phyloP scores from a whole-genome alignment of 768 basidiomycete species.

The Suillus sp. region DNA sequence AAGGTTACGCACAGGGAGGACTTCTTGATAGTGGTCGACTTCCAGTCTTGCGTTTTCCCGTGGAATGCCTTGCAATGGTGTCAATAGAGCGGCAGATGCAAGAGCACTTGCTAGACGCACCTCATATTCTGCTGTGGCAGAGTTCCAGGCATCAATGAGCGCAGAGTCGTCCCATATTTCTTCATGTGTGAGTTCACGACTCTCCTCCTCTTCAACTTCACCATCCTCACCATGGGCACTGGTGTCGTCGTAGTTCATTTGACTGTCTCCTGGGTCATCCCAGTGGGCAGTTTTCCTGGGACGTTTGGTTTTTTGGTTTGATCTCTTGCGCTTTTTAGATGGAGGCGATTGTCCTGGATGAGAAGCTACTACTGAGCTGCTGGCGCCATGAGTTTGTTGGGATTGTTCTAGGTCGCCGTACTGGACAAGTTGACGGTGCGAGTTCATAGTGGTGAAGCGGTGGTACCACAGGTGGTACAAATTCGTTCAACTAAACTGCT shows the following conservation, averaged over 20 bases:
- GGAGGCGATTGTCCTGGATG: slow-evolving; percentile 35
- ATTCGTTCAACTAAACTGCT: neutral
- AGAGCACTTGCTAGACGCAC: slow-evolving; percentile 33
- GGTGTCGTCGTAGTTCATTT: slow-evolving; percentile 31
- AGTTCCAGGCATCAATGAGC: slow-evolving; percentile 81
- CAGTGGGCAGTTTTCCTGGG: slow-evolving; percentile 41
- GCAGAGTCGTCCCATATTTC: slow-evolving; percentile 90
- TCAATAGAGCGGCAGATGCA: slow-evolving; percentile 6
- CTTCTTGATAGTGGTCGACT: slow-evolving; percentile 59
- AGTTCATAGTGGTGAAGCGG: neutral
- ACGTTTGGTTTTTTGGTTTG: slow-evolving; percentile 26
- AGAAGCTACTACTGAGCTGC: slow-evolving; percentile 11
- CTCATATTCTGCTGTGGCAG: slow-evolving; percentile 81
- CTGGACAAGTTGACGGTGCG: slow-evolving; percentile 27
- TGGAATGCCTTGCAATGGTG: slow-evolving; percentile 51
- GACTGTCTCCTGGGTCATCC: slow-evolving; percentile 41
- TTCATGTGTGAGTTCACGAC: slow-evolving; percentile 64
- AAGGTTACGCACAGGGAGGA: slow-evolving; percentile 63
- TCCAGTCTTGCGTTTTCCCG: slow-evolving; percentile 71
- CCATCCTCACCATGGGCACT: slow-evolving; percentile 31
- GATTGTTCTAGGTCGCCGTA: slow-evolving; percentile 26
- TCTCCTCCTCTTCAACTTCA: slow-evolving; percentile 48
- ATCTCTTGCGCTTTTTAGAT: slow-evolving; percentile 53
- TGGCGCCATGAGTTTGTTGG: neutral
- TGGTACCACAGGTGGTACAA: slow-evolving; percentile 15